phyloP scores from a whole-genome alignment of 805 yeast species.

The Gaillardinia entomophila region DNA sequence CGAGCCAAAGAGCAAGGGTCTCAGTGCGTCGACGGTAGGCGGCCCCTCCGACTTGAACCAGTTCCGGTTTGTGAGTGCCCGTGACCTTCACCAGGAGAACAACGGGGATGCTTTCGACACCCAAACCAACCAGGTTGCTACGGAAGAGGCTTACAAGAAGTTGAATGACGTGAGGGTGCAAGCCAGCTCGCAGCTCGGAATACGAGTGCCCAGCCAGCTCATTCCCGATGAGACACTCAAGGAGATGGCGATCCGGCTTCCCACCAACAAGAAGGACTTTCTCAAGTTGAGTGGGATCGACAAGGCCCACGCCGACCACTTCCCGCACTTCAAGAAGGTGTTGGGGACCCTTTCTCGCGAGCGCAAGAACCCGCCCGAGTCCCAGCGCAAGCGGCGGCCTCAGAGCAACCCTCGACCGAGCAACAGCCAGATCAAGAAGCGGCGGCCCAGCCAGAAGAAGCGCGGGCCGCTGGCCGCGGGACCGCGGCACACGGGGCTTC shows the following conservation, averaged over 20 bases:
- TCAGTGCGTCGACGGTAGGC: neutral
- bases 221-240: conserved; percentile 33
- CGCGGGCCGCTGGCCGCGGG: neutral
- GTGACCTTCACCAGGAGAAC: conserved; percentile 8
- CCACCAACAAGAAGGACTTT: conserved; percentile 45
- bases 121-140: conserved; percentile 14
- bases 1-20: neutral
- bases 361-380: conserved; percentile 15
- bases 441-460: neutral
- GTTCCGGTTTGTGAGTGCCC: conserved; percentile 20
- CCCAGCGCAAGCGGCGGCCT: conserved; percentile 1
- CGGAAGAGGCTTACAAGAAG: conserved; percentile 24
- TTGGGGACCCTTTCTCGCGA: conserved; percentile 27
- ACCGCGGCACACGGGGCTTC: neutral
- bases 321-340: conserved; percentile 32
- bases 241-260: conserved; percentile 52
- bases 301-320: conserved; percentile 24
- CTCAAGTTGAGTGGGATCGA: conserved; percentile 30
- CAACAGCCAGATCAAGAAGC: neutral
- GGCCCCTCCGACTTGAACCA: conserved; percentile 5
- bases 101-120: conserved; percentile 8
- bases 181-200: conserved; percentile 36
- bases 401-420: conserved; percentile 3
- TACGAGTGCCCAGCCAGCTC: conserved; percentile 14
- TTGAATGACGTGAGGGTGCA: conserved; percentile 39